These are phyloP conservation scores for Microthlaspi erraticum DNA, from an alignment of 345 rosid genomes.

Conservation along the genomic window DNA sequence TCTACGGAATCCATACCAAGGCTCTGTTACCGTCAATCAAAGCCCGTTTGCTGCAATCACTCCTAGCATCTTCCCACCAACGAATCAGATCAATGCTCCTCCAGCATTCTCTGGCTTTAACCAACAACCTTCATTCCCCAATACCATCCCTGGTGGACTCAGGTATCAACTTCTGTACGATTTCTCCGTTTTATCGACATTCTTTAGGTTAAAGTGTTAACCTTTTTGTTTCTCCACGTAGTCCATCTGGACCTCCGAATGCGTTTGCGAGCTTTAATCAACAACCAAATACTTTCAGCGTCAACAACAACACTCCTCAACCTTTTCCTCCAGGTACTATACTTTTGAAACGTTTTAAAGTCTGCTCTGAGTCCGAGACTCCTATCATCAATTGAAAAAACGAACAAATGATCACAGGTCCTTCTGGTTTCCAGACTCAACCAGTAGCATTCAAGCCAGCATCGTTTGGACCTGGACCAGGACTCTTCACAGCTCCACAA, in stretches of 20 bases:
- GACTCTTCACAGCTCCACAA: conserved; percentile 34
- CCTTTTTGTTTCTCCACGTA: conserved; percentile 35
- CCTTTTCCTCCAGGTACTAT: conserved; percentile 44
- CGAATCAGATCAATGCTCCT: conserved; percentile 52
- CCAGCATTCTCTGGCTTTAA: conserved; percentile 56
- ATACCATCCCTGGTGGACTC: conserved; percentile 44
- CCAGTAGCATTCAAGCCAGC: conserved; percentile 36
- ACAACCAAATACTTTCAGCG: conserved; percentile 44
- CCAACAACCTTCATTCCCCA: conserved; percentile 53
- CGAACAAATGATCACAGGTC: conserved; percentile 40
- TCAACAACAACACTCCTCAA: conserved; percentile 42
- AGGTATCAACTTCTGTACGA: conserved; percentile 43
- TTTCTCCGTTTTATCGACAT: conserved; percentile 28
- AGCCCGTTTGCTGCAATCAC: conserved; percentile 44
- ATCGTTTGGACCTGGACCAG: conserved; percentile 46
- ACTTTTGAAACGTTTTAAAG: neutral
- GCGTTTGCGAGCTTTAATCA: conserved; percentile 51
- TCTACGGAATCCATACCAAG: conserved; percentile 61
- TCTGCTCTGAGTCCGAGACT: conserved; percentile 13
- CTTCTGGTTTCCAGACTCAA: conserved; percentile 35
- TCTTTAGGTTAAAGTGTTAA: conserved; percentile 4
- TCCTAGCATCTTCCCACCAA: conserved; percentile 45
- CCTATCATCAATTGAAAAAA: conserved; percentile 7
- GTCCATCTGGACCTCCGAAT: conserved; percentile 54
- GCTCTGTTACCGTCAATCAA: conserved; percentile 46